Evolutionary conservation across 2,329 filamentous ascomycete genomes (phyloP), one percentile per base, ranked within the genome.

Genomic region (Cladorrhinum sp.): DNA sequence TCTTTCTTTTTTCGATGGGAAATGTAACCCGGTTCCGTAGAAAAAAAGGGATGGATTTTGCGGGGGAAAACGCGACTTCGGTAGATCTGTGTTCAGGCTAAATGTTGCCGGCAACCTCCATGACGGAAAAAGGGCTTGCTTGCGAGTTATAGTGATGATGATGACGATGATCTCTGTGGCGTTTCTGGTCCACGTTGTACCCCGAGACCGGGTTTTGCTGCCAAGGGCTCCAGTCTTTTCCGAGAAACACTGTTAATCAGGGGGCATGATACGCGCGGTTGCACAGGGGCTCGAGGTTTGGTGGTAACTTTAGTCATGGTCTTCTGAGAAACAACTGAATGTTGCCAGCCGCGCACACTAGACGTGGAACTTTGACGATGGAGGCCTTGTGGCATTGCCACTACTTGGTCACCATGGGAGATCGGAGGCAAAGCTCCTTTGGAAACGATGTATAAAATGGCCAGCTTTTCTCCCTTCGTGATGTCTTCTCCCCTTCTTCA

Each of bases 381-480:
- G 27, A 32, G 6, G 27, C 6, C 6, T 6, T 32, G 27, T 32
- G 27, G 6, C 6, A 12, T 32, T 32, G 27, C 27, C 27, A 32
- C 27, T 32, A 32, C 6, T 32, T n/a, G n/a, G n/a, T n/a, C n/a
- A n/a, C 27, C 12, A 32, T 32, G 27, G 12, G 27, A 32, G n/a
- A n/a, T n/a, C n/a, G n/a, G 29, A 32, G 6, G 13, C 29, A 13
- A 32, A 7, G 29, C 13, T 32, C 29, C 29, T 16, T 41, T 18
- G n/a, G 36, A 41, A 41, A 41, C 5, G 32, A 49, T 62, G 57
- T 62, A 62, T 55, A 59, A 50, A 32, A 25, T 18, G 25, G 49
- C 41, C 12, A 16, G 13, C 50, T 27, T 27, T 57, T 27, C 20
- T 36, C 22, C n/a, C 8, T 12, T 41, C 13, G 13, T 24, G 25